Base-by-base conservation (phyloP, 257 asterid genomes). In the Avicennia marina region DNA sequence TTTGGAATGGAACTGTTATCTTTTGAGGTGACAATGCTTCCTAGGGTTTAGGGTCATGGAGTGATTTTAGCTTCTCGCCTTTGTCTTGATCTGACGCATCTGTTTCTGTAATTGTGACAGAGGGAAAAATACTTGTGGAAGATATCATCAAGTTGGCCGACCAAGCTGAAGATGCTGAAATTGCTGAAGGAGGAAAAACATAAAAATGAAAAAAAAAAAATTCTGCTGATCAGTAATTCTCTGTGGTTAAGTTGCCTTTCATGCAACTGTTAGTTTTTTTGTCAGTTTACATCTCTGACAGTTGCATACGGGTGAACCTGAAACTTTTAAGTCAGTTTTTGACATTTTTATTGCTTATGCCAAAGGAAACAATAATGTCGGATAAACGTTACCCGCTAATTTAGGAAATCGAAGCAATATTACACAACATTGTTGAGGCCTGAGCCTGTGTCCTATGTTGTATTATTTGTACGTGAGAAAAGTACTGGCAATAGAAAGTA, bases 51-150 rank as follows among this genome's bases (percentile, higher is more conserved):
- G n/a, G n/a, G n/a, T n/a, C n/a, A n/a, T n/a, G n/a, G n/a, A n/a
- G n/a, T n/a, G n/a, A n/a, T n/a, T n/a, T n/a, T n/a, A n/a, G n/a
- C n/a, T n/a, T n/a, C n/a, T n/a, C n/a, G n/a, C n/a, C n/a, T n/a
- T n/a, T n/a, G n/a, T n/a, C n/a, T n/a, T n/a, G n/a, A n/a, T n/a
- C n/a, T n/a, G n/a, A n/a, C n/a, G n/a, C n/a, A n/a, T n/a, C n/a
- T n/a, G n/a, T n/a, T n/a, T 46, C 7, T 46, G 27, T 9, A 15
- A 2, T 15, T n/a, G n/a, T 63, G 41, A 51, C 89, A 90, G 98
- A 90, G 1, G 98, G 98, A 49, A 90, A 90, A 65, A 87, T 90
- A 60, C 89, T 80, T 2, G 98, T 90, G 75, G 95, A 87, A 72
- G 98, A 90, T 69, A 81, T 90, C 40, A 71, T 87, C 57, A 87